Base-by-base conservation (phyloP, 2,329 filamentous ascomycete genomes). In the Daldinia eschscholtzii region DNA sequence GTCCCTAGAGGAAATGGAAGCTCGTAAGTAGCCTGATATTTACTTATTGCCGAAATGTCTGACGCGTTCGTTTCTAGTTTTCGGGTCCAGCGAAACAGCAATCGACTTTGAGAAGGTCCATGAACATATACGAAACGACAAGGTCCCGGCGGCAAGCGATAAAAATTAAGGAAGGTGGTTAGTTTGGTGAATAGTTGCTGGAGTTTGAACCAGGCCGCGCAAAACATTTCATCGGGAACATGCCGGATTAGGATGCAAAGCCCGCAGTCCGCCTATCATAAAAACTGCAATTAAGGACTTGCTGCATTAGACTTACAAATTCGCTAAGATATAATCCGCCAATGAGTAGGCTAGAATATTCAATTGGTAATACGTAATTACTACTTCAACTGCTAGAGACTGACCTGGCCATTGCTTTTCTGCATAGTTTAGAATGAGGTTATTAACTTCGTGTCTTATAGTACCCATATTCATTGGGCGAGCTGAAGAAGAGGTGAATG, bases 51-150 rank as follows among this genome's bases (percentile, higher is more conserved):
- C 18, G 35, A 42, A 2, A 18, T 65, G 26, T 28, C 41, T 64
- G 2, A 70, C 26, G 18, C 26, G 5, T 42, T 42, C 42, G 13
- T 42, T 42, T 42, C 9, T 20, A 68, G 62, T 68, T 23, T 68
- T 65, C 26, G 66, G 62, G 18, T 69, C 57, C 3, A 71, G 57
- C 39, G 42, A 64, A 1, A 68, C 70, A 18, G 63, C 67, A n/a
- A 62, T 72, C n/a, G 64, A 75, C 53, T 35, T 68, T 12, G 70
- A 69, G 30, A 70, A 71, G n/a, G 50, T 64, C 37, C 65, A 68
- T 52, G 53, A 61, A 26, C 37, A 63, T 41, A 23, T 35, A 15
- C 50, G 18, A 10, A 57, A 20, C 6, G 46, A 57, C 6, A 57
- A 41, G 33, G 50, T 41, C 37, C 50, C 35, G 7, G 26, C 55